Evolutionary conservation across 2,329 filamentous ascomycete species (phyloP).

Genomic region (Monilinia polystroma): DNA sequence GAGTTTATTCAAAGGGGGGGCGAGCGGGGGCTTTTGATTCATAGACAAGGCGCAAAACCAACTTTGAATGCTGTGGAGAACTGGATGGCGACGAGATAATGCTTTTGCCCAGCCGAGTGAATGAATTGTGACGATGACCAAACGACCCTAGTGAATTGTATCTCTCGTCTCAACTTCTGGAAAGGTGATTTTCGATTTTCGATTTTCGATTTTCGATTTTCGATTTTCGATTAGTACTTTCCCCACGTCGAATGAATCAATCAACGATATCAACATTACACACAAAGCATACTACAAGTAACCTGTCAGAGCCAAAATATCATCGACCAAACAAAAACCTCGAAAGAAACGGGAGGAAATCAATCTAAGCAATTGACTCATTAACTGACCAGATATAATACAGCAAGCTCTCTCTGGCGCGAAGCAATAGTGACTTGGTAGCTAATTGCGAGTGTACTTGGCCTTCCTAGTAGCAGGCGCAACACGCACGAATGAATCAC

Average conservation of each 20-base stretch:
- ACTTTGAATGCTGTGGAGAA: neutral
- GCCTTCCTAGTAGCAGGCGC: conserved; percentile 24
- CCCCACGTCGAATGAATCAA: conserved; percentile 13
- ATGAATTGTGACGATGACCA: neutral
- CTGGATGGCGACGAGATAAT: neutral
- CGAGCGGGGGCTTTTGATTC: neutral
- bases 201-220: neutral
- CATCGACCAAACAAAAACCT: conserved; percentile 16
- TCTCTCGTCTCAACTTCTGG: conserved; percentile 1
- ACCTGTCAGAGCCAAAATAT: conserved; percentile 32
- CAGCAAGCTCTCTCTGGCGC: conserved; percentile 31
- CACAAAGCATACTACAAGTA: conserved; percentile 29
- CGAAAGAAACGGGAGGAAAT: conserved; percentile 26
- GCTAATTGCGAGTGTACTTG: conserved; percentile 31
- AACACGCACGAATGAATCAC: conserved; percentile 15
- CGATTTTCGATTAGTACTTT: conserved; percentile 5
- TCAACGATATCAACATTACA: conserved; percentile 17
- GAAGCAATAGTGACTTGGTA: conserved; percentile 31
- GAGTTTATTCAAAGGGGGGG: neutral
- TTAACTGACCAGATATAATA: conserved; percentile 40
- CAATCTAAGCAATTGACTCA: conserved; percentile 32
- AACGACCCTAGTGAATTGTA: neutral
- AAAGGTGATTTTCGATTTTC: neutral
- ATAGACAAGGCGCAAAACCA: neutral
- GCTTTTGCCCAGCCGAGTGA: conserved; percentile 2